These are phyloP conservation scores for Brasilioporus rufonigricans DNA, from an alignment of 768 basidiomycete species.

Conservation along the genomic window DNA sequence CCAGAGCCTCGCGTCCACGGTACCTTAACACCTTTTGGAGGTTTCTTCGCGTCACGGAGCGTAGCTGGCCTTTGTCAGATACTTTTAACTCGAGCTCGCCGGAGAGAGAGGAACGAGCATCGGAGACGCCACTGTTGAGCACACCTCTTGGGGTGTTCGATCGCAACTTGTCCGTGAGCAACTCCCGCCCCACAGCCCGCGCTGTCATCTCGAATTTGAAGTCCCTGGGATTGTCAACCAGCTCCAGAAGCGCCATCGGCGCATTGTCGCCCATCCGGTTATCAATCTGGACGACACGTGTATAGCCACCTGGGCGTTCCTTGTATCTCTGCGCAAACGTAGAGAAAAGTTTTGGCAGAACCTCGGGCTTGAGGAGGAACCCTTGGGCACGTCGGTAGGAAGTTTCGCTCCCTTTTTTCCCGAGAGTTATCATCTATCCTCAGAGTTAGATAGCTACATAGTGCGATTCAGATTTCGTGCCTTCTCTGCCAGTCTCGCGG, in stretches of 20 bases:
- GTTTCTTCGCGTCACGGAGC: slow-evolving; percentile 71
- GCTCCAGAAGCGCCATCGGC: slow-evolving; percentile 84
- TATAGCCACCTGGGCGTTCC: slow-evolving; percentile 87
- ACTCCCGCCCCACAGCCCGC: slow-evolving; percentile 82
- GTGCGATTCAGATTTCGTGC: slow-evolving; percentile 33
- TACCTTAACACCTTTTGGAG: slow-evolving; percentile 71
- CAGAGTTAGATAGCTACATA: slow-evolving; percentile 5
- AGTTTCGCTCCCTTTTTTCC: slow-evolving; percentile 76
- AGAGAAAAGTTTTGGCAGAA: slow-evolving; percentile 81
- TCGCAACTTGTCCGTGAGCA: slow-evolving; percentile 56
- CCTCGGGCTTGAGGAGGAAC: slow-evolving; percentile 70
- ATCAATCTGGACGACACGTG: slow-evolving; percentile 90
- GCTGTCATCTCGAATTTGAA: slow-evolving; percentile 87
- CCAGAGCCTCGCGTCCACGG: slow-evolving; percentile 44
- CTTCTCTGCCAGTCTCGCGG: slow-evolving; percentile 92
- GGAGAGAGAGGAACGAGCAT: slow-evolving; percentile 46
- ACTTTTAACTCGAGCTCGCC: slow-evolving; percentile 43
- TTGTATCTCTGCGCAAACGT: slow-evolving; percentile 80
- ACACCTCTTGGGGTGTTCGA: slow-evolving; percentile 42
- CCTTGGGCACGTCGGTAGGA: slow-evolving; percentile 71
- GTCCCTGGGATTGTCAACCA: slow-evolving; percentile 94
- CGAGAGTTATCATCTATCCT: slow-evolving; percentile 81
- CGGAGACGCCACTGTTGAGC: slow-evolving; percentile 49
- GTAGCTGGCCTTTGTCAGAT: slow-evolving; percentile 42
- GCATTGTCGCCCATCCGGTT: slow-evolving; percentile 90